Base-by-base conservation (phyloP, 2,329 filamentous ascomycete genomes). In the Clonostachys byssicola region DNA sequence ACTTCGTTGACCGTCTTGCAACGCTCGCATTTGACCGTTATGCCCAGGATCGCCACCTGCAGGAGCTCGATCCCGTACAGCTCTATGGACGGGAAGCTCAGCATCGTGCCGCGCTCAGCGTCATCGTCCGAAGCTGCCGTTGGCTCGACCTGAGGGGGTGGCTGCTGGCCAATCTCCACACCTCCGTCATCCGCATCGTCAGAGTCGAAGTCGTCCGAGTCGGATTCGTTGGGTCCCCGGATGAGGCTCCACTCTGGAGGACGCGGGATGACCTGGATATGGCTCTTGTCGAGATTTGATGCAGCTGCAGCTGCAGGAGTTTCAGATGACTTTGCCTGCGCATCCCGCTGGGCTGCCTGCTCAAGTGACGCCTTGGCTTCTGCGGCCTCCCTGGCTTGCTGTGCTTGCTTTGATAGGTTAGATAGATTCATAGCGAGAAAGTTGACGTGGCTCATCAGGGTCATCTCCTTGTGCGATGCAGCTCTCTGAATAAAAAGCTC, bases 51-150 rank as follows among this genome's bases (percentile, higher is more conserved):
- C 1, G 77, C 71, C 2, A 92, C 66, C 55, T 92, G 83, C 9
- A 95, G 72, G 3, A 94, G 67, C 58, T 94, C 89, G 50, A 94
- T 85, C 36, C 85, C 81, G 59, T 89, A 78, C 3, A 95, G 77
- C 57, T 92, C 88, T 49, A 94, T 70, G 23, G 78, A 83, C 0
- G 90, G 89, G 56, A 94, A 90, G 0, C 85, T 89, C 8, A 95
- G 73, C 46, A 88, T 81, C n/a, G 89, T 86, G 20, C 89, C 89
- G 46, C 77, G 74, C 57, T 90, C 87, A 3, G 72, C 51, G n/a
- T 56, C 58, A 43, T 66, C 62, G 13, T 47, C 45, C 13, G 18
- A 33, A 17, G 39, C 12, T 13, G 34, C n/a, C 33, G 20, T 40
- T 16, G 45, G 23, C 7, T 39, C 36, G 14, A 39, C 17, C 14